Conservation (phyloP, 2,329 filamentous ascomycete species). For the Aspergillus thermomutatus region DNA sequence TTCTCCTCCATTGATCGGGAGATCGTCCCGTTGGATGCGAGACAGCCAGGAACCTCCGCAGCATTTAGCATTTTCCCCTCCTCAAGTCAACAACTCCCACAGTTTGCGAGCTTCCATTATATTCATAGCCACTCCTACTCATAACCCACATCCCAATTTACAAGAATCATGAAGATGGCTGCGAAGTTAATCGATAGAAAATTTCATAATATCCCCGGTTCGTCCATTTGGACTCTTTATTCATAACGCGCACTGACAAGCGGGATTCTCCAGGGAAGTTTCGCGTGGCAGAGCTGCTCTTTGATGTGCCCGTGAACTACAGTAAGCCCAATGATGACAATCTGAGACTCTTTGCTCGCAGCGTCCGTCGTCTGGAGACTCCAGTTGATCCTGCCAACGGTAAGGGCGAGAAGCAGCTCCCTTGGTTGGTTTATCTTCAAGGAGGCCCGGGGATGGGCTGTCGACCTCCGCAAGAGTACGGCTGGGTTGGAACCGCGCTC, state of each 20-base stretch:
- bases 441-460: conserved; percentile 83
- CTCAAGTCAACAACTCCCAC: not conserved
- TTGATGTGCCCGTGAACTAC: conserved; percentile 82
- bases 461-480: conserved; percentile 67
- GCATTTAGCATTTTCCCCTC: not conserved
- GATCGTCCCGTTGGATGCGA: not conserved
- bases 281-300: conserved; percentile 76
- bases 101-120: not conserved
- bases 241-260: conserved; percentile 1
- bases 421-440: conserved; percentile 71
- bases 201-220: conserved; percentile 39
- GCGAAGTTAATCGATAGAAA: conserved; percentile 38
- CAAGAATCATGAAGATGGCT: conserved; percentile 22
- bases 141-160: not conserved
- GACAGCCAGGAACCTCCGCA: not conserved
- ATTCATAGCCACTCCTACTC: not conserved
- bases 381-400: conserved; percentile 46
- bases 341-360: conserved; percentile 75
- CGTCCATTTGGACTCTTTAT: conserved; percentile 4
- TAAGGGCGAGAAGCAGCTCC: conserved; percentile 48
- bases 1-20: not conserved
- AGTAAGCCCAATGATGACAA: conserved; percentile 56
- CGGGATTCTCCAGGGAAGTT: conserved; percentile 59
- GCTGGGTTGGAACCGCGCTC: conserved; percentile 68
- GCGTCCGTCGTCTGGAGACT: conserved; percentile 57